These are phyloP conservation scores for Ambrosia hybrid DNA, from an alignment of 140 eudicot genomes.

Conservation along the genomic window DNA sequence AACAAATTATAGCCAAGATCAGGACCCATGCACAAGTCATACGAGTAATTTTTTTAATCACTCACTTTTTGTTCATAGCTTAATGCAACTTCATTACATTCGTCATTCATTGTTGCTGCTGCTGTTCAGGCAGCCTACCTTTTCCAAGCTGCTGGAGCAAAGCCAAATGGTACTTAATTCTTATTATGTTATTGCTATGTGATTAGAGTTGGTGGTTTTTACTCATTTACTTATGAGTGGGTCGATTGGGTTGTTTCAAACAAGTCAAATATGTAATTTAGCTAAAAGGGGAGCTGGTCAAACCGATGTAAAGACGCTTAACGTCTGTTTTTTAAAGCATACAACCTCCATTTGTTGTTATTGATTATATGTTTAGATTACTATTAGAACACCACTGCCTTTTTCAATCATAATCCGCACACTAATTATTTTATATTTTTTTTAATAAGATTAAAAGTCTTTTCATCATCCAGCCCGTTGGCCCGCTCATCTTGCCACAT, in stretches of 20 bases:
- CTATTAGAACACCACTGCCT: too few relatives aligned
- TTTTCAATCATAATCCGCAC: neutral
- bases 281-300: neutral
- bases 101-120: conserved; percentile 26
- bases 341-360: neutral
- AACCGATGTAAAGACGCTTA: neutral
- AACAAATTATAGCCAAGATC: conserved; percentile 65
- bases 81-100: conserved; percentile 7
- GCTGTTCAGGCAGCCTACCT: conserved; percentile 78
- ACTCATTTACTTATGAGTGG: conserved; percentile 11
- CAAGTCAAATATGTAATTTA: neutral
- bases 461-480: neutral
- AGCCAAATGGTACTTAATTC: conserved; percentile 46
- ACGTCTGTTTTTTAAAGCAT: neutral
- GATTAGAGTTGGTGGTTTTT: neutral
- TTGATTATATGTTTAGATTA: neutral
- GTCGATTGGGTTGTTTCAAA: conserved; percentile 1
- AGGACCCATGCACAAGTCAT: conserved; percentile 87
- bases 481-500: neutral
- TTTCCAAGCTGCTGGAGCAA: conserved; percentile 70
- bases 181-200: conserved; percentile 5
- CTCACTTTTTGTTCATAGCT: conserved; percentile 1
- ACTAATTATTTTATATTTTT: neutral
- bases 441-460: neutral
- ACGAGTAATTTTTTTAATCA: conserved; percentile 44